Base-by-base conservation (phyloP, 164 flowering plant species). In the Chimonanthus praecox region DNA sequence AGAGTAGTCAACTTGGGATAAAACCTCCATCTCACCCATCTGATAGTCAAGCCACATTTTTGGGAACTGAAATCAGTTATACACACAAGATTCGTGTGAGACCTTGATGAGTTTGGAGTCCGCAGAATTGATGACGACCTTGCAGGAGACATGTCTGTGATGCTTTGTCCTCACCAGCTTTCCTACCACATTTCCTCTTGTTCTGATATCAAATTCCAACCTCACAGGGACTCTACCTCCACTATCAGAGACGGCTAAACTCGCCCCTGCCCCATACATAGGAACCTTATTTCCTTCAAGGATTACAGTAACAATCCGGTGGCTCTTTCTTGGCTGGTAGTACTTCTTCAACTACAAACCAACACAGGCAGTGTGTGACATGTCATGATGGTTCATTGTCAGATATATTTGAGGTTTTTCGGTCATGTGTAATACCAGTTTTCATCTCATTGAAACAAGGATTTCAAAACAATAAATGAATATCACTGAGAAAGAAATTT, bases 291-390 rank as follows among this genome's bases (percentile, higher is more conserved):
- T 71, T 21, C 97, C 98, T 76, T 87, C 81, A 73, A 96, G 54
- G 66, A 47, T 81, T 68, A 92, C 86, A 0, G 84, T 54, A 50
- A 87, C 84, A 2, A 70, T 83, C 51, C 90, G 82, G 5, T 58
- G 86, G 69, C 97, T 96, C 82, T 93, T 92, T 69, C 97, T 84
- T 15, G 94, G 98, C 71, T 93, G 99, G 78, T 84, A 96, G 71
- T 96, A 88, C 73, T 88, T 95, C 86, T 87, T 87, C 83, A 95
- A 48, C 99, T 95, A 90, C 84, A 84, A 68, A 7, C 61, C 18
- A 64, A 68, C 33, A 48, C 18, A 69, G 45, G n/a, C 45, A 49
- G 11, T 50, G 44, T 20, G 33, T 18, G 16, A 6, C 46, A 66
- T 33, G 33, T 33, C 33, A 33, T 33, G 33, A 33, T 33, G 33